These are phyloP conservation scores for Mycena sanguinolenta DNA, from an alignment of 768 basidiomycete genomes.

Conservation along the genomic window DNA sequence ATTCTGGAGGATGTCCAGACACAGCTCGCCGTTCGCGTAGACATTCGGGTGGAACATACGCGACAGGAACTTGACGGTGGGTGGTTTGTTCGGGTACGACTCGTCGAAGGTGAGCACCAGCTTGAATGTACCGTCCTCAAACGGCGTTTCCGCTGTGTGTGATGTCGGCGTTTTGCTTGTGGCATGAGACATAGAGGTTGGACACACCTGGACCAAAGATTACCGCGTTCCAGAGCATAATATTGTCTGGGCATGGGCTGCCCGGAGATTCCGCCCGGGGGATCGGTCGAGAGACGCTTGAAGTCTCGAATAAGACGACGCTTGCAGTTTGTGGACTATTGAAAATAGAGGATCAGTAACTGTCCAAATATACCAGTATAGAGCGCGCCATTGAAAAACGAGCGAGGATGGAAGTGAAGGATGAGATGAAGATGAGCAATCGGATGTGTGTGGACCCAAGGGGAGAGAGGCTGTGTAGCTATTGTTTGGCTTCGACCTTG, in stretches of 20 bases:
- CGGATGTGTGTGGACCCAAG: neutral
- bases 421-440: conserved; percentile 3
- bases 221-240: conserved; percentile 99
- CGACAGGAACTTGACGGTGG: conserved; percentile 96
- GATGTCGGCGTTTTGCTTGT: too few relatives aligned
- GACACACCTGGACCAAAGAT: conserved; percentile 96
- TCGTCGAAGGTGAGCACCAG: conserved; percentile 96
- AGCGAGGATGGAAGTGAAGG: conserved; percentile 3
- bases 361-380: neutral
- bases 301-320: conserved; percentile 98
- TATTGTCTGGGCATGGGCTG: conserved; percentile 97
- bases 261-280: conserved; percentile 97
- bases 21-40: conserved; percentile 97
- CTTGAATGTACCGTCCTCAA: conserved; percentile 99
- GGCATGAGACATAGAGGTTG: neutral
- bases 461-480: conserved; percentile 15
- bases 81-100: conserved; percentile 98
- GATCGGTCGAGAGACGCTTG: conserved; percentile 94
- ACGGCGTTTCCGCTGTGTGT: conserved; percentile 91
- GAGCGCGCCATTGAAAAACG: conserved; percentile 1
- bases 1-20: conserved; percentile 98
- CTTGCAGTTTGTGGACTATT: conserved; percentile 92
- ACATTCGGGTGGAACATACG: conserved; percentile 99
- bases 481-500: neutral
- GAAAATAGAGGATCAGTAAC: neutral